Evolutionary conservation across 768 basidiomycete genomes (phyloP).

Genomic region (Psilocybe azurescens): DNA sequence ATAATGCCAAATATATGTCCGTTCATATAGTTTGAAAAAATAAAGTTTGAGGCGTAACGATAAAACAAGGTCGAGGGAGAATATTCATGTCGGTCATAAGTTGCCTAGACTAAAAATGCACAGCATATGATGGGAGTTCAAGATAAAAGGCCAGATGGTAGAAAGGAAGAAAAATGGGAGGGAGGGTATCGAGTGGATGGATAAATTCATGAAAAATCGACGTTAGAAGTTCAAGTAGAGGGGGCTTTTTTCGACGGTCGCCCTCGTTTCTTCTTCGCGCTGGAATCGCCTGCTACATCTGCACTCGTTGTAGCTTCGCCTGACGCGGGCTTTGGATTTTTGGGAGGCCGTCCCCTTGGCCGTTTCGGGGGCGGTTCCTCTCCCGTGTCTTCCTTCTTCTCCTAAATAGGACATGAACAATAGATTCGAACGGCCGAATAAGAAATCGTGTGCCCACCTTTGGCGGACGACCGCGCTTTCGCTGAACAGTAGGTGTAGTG

Average conservation of each 20-base stretch:
- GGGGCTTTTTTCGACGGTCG: constrained; percentile 66
- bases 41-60: constrained; percentile 28
- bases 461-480: constrained; percentile 72
- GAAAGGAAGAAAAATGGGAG: constrained; percentile 16
- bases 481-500: constrained; percentile 39
- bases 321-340: constrained; percentile 57
- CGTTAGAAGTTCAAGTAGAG: constrained; percentile 24
- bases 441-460: constrained; percentile 49
- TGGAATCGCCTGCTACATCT: constrained; percentile 48
- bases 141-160: constrained; percentile 23
- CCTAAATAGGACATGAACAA: constrained; percentile 33
- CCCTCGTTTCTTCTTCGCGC: constrained; percentile 72
- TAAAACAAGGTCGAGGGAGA: constrained; percentile 30
- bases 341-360: constrained; percentile 78
- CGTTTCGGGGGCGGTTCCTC: constrained; percentile 65
- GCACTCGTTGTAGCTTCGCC: constrained; percentile 38
- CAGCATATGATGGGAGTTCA: constrained; percentile 33
- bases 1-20: constrained; percentile 29
- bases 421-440: constrained; percentile 16
- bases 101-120: constrained; percentile 35
- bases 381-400: constrained; percentile 48
- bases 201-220: constrained; percentile 20
- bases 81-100: constrained; percentile 43
- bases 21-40: constrained; percentile 23
- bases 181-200: constrained; percentile 20